phyloP scores from a whole-genome alignment of 2,329 filamentous ascomycete genomes.

The Penicillium sp. region DNA sequence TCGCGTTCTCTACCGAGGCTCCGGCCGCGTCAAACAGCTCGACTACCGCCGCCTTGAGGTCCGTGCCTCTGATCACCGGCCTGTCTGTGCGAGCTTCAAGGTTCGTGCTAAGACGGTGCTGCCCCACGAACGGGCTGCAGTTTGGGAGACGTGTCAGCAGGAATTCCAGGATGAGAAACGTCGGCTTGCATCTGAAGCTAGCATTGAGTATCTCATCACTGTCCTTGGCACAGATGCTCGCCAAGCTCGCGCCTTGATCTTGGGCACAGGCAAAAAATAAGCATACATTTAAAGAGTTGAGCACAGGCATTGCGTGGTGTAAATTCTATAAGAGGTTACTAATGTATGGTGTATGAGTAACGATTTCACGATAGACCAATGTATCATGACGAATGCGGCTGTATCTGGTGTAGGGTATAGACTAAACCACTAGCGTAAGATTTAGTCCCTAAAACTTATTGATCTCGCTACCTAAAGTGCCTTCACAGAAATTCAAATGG shows the following conservation, averaged over 20 bases:
- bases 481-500: too few relatives aligned
- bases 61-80: conserved; percentile 85
- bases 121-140: conserved; percentile 62
- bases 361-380: conserved; percentile 41
- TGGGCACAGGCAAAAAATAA: conserved; percentile 24
- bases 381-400: conserved; percentile 28
- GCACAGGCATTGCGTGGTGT: conserved; percentile 5
- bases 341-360: conserved; percentile 36
- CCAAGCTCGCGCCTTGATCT: conserved; percentile 52
- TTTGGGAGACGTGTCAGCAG: conserved; percentile 73
- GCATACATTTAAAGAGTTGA: background rate
- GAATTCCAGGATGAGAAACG: conserved; percentile 72
- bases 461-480: too few relatives aligned
- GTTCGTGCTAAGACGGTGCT: conserved; percentile 82
- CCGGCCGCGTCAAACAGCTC: conserved; percentile 79
- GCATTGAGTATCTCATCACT: conserved; percentile 65
- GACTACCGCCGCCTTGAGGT: conserved; percentile 91
- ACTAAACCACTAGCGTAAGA: background rate
- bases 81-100: conserved; percentile 82
- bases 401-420: background rate
- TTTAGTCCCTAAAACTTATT: background rate
- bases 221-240: conserved; percentile 59
- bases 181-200: conserved; percentile 69
- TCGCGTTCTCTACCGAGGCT: conserved; percentile 79
- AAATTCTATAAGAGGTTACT: background rate